Conservation (phyloP, 768 basidiomycete genomes). For the Agaricus blazei region DNA sequence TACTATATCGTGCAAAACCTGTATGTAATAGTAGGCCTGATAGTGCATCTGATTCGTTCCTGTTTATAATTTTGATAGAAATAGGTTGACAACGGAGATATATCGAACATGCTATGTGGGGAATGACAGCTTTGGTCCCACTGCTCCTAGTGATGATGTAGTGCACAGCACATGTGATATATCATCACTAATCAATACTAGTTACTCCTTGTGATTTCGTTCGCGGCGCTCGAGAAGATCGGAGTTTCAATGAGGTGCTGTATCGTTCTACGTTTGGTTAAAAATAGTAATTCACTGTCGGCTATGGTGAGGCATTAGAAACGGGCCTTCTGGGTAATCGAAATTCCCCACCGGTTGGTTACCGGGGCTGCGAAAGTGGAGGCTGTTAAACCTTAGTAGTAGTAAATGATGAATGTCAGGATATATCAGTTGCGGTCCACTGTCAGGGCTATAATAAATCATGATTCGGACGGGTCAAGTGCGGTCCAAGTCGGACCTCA, state of each 20-base stretch:
- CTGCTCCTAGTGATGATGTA: neutral
- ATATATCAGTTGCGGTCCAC: neutral
- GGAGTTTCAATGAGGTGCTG: neutral
- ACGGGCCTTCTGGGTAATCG: neutral
- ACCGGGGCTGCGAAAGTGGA: neutral
- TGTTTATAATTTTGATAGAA: neutral
- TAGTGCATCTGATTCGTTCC: neutral
- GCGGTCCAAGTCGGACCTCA: neutral
- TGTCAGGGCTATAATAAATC: too few species aligned
- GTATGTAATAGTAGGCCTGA: too few species aligned
- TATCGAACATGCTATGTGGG: neutral
- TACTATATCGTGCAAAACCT: too few species aligned
- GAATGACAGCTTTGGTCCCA: neutral
- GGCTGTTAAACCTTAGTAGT: neutral
- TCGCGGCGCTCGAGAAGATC: neutral
- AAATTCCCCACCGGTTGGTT: neutral
- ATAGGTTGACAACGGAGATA: neutral
- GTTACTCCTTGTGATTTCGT: neutral
- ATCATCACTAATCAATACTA: slow-evolving; percentile 8
- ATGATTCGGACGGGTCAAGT: neutral
- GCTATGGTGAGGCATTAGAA: neutral
- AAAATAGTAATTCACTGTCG: neutral
- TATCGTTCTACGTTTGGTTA: neutral
- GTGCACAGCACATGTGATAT: slow-evolving; percentile 9
- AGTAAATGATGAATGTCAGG: neutral